Conservation (phyloP, 768 basidiomycete genomes). For the Sporobolomyces phaffii region DNA sequence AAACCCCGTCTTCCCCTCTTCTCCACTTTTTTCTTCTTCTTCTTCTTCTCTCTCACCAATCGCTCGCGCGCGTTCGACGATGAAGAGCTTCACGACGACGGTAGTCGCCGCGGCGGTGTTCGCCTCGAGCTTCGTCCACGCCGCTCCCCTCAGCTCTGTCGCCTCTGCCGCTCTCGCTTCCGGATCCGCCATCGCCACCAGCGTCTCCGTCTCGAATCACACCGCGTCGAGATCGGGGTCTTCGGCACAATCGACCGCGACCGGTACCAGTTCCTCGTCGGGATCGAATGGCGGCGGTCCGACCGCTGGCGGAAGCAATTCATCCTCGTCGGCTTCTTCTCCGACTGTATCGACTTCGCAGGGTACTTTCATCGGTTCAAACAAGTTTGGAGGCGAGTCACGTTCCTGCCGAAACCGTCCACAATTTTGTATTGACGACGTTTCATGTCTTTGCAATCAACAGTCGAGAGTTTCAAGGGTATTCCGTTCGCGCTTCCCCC, state of each 20-base stretch:
- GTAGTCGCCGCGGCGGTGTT: not conserved
- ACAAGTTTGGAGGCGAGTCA: not conserved
- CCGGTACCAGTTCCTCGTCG: too few relatives aligned
- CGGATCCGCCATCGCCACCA: not conserved
- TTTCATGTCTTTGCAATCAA: too few relatives aligned
- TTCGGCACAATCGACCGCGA: too few relatives aligned
- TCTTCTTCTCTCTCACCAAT: not conserved
- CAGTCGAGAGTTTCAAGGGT: slow-evolving; percentile 56
- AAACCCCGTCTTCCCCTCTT: not conserved
- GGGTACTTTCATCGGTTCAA: slow-evolving; percentile 5
- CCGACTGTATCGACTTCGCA: slow-evolving; percentile 7
- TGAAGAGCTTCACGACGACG: not conserved
- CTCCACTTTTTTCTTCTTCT: not conserved
- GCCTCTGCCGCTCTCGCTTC: not conserved
- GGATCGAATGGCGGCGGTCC: not conserved
- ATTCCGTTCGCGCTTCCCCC: slow-evolving; percentile 59
- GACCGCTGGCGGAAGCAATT: too few relatives aligned
- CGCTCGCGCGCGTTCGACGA: not conserved
- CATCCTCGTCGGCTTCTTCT: not conserved
- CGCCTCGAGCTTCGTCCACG: slow-evolving; percentile 1
- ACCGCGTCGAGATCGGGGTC: too few relatives aligned
- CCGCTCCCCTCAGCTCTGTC: not conserved
- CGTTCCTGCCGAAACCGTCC: not conserved
- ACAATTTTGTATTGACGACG: not conserved
- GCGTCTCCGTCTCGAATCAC: not conserved